Evolutionary conservation across 108 stramenopile genomes (phyloP).

Genomic region (Nitzschia sp.): DNA sequence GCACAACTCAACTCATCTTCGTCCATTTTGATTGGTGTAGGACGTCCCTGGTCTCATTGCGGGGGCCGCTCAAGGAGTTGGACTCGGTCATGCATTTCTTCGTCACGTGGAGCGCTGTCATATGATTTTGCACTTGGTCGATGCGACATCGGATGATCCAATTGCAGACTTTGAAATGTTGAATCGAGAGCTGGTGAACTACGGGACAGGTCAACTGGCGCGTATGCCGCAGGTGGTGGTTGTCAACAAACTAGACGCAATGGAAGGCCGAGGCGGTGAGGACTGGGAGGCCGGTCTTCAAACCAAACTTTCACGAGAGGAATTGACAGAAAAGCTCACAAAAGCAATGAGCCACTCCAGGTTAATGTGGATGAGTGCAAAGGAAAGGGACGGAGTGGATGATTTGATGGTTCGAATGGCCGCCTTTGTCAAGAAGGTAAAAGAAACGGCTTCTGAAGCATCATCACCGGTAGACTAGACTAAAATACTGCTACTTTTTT

Average conservation of each 20-base stretch:
- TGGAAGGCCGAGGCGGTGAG: conserved; percentile 35
- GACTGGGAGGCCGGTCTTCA: conserved; percentile 51
- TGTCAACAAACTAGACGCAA: conserved; percentile 93
- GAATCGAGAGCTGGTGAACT: conserved; percentile 88
- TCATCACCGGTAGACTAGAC: too few relatives aligned
- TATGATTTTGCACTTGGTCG: conserved; percentile 92
- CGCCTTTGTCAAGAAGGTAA: conserved; percentile 82
- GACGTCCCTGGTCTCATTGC: conserved; percentile 92
- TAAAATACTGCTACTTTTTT: too few relatives aligned
- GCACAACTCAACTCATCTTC: background rate
- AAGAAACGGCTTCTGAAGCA: background rate
- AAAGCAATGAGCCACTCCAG: conserved; percentile 77
- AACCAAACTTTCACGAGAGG: conserved; percentile 39
- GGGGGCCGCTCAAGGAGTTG: conserved; percentile 85
- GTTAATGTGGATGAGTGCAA: conserved; percentile 89
- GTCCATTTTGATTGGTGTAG: background rate
- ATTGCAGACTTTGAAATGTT: conserved; percentile 93
- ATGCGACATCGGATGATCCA: conserved; percentile 88
- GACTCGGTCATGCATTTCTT: conserved; percentile 91
- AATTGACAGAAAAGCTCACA: conserved; percentile 56
- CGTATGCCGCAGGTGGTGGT: conserved; percentile 94
- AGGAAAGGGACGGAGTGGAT: conserved; percentile 83
- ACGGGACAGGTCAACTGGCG: conserved; percentile 88
- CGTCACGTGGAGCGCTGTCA: conserved; percentile 94
- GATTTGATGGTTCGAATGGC: conserved; percentile 83